Percentiles rank a stretch among this genome's conserved stretches.
phyloP scores from a whole-genome alignment of 768 basidiomycete species.

The Suillus subluteus region DNA sequence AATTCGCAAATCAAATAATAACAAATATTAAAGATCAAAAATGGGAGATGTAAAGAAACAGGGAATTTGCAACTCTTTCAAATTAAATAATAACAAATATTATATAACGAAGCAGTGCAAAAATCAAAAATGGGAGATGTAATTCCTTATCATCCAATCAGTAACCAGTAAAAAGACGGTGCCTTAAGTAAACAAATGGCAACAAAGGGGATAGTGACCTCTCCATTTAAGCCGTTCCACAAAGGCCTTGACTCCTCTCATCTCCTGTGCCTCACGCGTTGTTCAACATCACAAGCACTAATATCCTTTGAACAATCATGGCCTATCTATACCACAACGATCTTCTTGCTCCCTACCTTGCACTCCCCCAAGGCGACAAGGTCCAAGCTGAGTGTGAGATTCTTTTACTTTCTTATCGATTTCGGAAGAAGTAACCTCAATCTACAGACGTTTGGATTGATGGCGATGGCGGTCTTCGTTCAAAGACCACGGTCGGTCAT shows the following conservation, averaged over 20 bases:
- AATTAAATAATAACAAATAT: too few species aligned
- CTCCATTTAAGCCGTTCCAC: constrained; percentile 27
- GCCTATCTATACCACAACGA: constrained; percentile 69
- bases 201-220: too few species aligned
- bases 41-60: too few species aligned
- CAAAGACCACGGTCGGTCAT: constrained; percentile 85
- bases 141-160: too few species aligned
- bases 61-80: too few species aligned
- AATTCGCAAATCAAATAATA: neutral
- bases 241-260: constrained; percentile 17
- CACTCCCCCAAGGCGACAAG: constrained; percentile 88
- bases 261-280: constrained; percentile 6
- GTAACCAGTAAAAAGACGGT: too few species aligned
- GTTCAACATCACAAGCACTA: constrained; percentile 9
- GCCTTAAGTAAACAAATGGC: too few species aligned
- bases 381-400: constrained; percentile 92
- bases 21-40: neutral
- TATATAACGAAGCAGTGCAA: too few species aligned
- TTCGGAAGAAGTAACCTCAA: constrained; percentile 18
- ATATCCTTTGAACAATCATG: constrained; percentile 27
- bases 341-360: constrained; percentile 87
- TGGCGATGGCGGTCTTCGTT: constrained; percentile 91
- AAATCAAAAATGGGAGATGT: too few species aligned
- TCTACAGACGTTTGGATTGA: constrained; percentile 95
- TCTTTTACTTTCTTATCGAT: constrained; percentile 13